A percentile compares a stretch with the other conserved stretches of the same genome.
phyloP scores from a whole-genome alignment of 441 rosid genomes.

The Populus hybrid region DNA sequence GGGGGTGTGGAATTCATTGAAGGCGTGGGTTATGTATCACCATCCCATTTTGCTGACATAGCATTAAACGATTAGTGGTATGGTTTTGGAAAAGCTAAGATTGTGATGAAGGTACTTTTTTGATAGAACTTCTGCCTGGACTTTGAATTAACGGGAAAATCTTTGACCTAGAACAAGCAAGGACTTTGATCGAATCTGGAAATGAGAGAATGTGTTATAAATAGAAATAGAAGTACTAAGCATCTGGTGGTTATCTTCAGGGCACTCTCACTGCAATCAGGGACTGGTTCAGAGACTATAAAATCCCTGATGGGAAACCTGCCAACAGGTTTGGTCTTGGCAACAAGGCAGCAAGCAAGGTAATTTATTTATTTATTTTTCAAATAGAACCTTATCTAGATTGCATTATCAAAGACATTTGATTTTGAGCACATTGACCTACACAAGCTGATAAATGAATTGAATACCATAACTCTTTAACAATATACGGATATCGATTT shows the following conservation, averaged over 20 bases:
- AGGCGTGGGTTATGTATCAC: background rate
- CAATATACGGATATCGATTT: background rate
- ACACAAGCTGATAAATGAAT: background rate
- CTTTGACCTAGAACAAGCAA: background rate
- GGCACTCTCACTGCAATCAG: constrained; percentile 85
- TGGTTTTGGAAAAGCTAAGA: background rate
- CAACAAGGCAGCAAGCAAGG: constrained; percentile 88
- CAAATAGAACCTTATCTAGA: background rate
- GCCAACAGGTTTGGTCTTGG: constrained; percentile 96
- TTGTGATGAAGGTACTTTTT: background rate
- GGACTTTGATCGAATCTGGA: background rate
- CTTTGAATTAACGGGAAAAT: background rate
- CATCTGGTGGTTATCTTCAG: constrained; percentile 38
- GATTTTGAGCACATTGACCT: background rate
- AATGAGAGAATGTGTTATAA: background rate
- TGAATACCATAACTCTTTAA: background rate
- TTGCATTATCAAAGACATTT: background rate
- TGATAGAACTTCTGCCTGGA: background rate
- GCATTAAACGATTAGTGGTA: background rate
- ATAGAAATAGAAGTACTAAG: background rate
- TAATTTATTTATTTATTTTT: constrained; percentile 16
- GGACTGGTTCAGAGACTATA: constrained; percentile 96
- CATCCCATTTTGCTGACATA: background rate
- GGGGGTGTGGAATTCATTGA: background rate
- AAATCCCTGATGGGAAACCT: constrained; percentile 96